A percentile compares a stretch with the other conserved stretches of the same genome.
Conservation (phyloP, 192 early-diverging fungal genomes). For the Glomus cerebriforme region DNA sequence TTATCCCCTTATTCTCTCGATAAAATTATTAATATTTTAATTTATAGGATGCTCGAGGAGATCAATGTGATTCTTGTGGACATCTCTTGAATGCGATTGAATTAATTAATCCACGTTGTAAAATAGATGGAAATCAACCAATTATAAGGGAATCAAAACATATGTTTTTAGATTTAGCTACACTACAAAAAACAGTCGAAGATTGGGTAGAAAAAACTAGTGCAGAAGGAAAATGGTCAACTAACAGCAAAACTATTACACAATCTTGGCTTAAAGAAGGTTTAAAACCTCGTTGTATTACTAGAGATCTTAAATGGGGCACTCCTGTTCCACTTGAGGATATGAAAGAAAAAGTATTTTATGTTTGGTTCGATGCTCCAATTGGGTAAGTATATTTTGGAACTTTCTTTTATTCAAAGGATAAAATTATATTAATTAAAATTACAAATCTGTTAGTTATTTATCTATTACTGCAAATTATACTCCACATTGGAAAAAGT, state of each 20-base stretch:
- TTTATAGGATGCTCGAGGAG: conserved; percentile 88
- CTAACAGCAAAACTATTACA: conserved; percentile 87
- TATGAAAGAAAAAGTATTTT: conserved; percentile 93
- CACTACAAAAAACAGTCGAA: conserved; percentile 74
- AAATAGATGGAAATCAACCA: conserved; percentile 82
- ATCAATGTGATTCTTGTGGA: conserved; percentile 98
- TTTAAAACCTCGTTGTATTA: conserved; percentile 91
- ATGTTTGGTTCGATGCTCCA: conserved; percentile 99
- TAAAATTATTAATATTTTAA: neutral
- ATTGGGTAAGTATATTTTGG: conserved; percentile 61
- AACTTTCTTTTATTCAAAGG: neutral
- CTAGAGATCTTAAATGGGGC: conserved; percentile 99
- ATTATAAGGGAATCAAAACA: conserved; percentile 84
- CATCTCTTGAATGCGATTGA: conserved; percentile 90
- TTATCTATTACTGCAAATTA: conserved; percentile 97
- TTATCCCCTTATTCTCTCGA: neutral
- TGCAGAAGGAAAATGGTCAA: conserved; percentile 81
- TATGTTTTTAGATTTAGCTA: conserved; percentile 85
- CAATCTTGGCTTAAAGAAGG: conserved; percentile 93
- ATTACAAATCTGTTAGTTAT: conserved; percentile 48
- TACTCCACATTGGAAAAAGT: conserved; percentile 91
- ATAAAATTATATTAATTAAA: neutral
- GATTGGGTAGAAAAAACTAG: conserved; percentile 72
- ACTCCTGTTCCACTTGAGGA: conserved; percentile 86
- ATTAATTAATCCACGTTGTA: conserved; percentile 92